phyloP scores from a whole-genome alignment of 305 asterid genomes.

The Coffea humblotiana region DNA sequence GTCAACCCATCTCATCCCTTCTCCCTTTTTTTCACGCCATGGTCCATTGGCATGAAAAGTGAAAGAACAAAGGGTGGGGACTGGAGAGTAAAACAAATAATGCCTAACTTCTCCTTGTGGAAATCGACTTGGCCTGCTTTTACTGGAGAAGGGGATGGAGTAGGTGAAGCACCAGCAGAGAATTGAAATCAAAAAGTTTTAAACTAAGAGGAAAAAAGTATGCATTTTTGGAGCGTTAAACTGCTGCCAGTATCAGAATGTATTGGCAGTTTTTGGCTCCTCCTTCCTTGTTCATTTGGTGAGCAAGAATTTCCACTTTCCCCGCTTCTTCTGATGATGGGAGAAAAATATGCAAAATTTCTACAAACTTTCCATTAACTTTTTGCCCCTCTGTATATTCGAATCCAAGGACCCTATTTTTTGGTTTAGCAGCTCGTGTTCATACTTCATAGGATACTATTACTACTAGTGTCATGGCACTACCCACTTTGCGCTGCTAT shows the following conservation, averaged over 20 bases:
- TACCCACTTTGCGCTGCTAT: background rate
- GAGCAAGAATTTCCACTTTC: background rate
- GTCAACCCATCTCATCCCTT: background rate
- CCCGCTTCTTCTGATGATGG: background rate
- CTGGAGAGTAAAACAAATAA: background rate
- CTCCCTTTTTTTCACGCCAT: background rate
- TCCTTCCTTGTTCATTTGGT: background rate
- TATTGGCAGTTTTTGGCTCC: too few relatives aligned
- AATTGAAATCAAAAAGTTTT: background rate
- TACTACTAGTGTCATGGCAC: background rate
- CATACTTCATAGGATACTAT: conserved; percentile 18
- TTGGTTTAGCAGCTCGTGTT: background rate
- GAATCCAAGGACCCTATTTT: background rate
- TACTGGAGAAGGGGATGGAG: too few relatives aligned
- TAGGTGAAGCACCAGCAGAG: too few relatives aligned
- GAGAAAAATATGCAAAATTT: background rate
- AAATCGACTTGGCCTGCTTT: background rate
- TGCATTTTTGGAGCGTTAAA: background rate
- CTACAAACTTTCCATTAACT: background rate
- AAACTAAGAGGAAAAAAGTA: background rate
- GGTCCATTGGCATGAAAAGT: background rate
- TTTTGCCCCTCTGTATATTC: background rate
- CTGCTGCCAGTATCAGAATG: too few relatives aligned
- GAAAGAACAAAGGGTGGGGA: background rate
- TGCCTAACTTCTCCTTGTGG: background rate